Conservation (phyloP, 2,329 filamentous ascomycete species). For the Nigrospora sphaerica region DNA sequence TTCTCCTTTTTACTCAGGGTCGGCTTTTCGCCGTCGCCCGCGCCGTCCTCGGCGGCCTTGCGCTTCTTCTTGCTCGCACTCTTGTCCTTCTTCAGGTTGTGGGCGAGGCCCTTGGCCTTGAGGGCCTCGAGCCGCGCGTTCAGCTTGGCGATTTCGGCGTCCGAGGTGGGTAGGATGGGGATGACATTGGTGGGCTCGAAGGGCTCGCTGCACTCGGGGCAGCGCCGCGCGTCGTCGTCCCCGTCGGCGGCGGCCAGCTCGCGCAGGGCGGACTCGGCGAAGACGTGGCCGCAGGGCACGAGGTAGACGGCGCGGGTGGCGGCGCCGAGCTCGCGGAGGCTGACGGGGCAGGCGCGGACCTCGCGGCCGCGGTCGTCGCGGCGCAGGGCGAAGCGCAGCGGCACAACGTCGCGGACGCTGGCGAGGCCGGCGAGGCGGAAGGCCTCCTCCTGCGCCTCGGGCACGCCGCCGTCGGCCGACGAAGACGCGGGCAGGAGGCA, state of each 20-base stretch:
- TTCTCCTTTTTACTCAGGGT: conserved; percentile 43
- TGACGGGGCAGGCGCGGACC: conserved; percentile 78
- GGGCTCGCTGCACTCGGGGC: conserved; percentile 66
- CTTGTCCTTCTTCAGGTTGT: conserved; percentile 80
- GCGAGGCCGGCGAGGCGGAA: conserved; percentile 57
- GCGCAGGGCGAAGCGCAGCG: conserved; percentile 62
- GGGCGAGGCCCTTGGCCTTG: conserved; percentile 54
- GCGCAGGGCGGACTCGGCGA: conserved; percentile 77
- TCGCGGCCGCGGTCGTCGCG: conserved; percentile 36
- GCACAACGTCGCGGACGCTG: conserved; percentile 77
- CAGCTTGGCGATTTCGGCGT: conserved; percentile 64
- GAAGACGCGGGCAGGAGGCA: conserved; percentile 46
- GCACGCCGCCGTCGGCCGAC: conserved; percentile 51
- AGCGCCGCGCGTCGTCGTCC: conserved; percentile 33
- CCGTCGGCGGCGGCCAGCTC: conserved; percentile 44
- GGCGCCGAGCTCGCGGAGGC: conserved; percentile 77
- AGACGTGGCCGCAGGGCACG: conserved; percentile 92
- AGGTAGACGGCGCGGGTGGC: conserved; percentile 77
- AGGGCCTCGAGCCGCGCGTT: conserved; percentile 37
- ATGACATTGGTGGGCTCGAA: conserved; percentile 74
- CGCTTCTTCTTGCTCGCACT: conserved; percentile 57
- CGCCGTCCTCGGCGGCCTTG: conserved; percentile 27
- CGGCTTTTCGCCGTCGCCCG: conserved; percentile 3
- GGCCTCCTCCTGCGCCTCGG: conserved; percentile 21
- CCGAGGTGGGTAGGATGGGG: conserved; percentile 67